These are phyloP conservation scores for Fagus sylvatica DNA, from an alignment of 306 rosid species.

Conservation along the genomic window DNA sequence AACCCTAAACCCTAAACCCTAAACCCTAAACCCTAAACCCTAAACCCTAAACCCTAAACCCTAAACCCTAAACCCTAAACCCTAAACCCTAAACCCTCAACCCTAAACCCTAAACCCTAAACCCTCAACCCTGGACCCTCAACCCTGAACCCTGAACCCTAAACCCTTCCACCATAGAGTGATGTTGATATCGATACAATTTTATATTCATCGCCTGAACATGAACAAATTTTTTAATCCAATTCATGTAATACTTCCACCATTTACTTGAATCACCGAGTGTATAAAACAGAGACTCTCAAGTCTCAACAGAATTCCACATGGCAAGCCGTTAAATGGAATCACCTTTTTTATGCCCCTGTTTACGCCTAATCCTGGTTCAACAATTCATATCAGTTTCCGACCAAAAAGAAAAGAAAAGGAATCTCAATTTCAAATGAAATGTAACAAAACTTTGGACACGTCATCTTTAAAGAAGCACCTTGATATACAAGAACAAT, in stretches of 20 bases:
- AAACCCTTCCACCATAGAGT: slow-evolving; percentile 28
- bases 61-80: too few species aligned
- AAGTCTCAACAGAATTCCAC: slow-evolving; percentile 1
- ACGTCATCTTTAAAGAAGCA: neutral
- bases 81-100: too few species aligned
- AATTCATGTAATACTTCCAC: slow-evolving; percentile 19
- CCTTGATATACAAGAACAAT: neutral
- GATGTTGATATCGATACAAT: slow-evolving; percentile 10
- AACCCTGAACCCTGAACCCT: too few species aligned
- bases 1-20: too few species aligned
- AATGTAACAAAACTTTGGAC: neutral
- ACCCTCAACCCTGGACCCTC: too few species aligned
- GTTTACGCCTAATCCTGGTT: slow-evolving; percentile 48
- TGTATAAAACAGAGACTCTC: neutral
- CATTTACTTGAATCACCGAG: slow-evolving; percentile 9
- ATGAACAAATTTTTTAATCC: slow-evolving; percentile 30
- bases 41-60: too few species aligned
- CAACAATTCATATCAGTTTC: slow-evolving; percentile 26
- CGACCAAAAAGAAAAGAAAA: slow-evolving; percentile 8
- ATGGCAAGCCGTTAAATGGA: slow-evolving; percentile 19
- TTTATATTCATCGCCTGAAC: slow-evolving; percentile 20
- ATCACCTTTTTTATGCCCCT: slow-evolving; percentile 26
- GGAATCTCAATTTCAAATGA: neutral
- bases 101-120: too few species aligned
- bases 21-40: too few species aligned